A percentile compares a stretch with the other conserved stretches of the same genome.
Evolutionary conservation across 2,329 filamentous ascomycete genomes (phyloP).

Genomic region (Nannizziopsis barbatae): DNA sequence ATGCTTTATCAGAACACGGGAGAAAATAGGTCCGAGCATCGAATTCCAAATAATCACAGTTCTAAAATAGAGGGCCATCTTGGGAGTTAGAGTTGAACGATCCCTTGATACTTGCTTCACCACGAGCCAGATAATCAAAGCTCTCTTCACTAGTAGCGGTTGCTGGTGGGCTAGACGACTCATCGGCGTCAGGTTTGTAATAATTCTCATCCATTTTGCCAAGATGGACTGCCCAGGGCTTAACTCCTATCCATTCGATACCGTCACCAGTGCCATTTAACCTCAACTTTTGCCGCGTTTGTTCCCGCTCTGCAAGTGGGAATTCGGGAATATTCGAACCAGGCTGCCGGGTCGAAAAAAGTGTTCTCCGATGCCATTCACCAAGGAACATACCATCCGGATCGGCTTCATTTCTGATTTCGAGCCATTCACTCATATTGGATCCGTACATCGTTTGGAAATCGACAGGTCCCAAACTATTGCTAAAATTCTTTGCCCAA

Average conservation of each 20-base stretch:
- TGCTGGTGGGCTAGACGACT: constrained; percentile 27
- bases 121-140: constrained; percentile 36
- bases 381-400: constrained; percentile 80
- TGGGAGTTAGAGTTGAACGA: constrained; percentile 1
- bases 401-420: constrained; percentile 56
- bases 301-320: constrained; percentile 37
- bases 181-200: constrained; percentile 9
- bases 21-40: background rate
- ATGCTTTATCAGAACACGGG: constrained; percentile 2
- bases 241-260: constrained; percentile 34
- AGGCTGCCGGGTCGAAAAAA: constrained; percentile 34
- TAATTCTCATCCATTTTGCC: constrained; percentile 10
- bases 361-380: constrained; percentile 69
- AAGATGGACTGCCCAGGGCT: constrained; percentile 19
- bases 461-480: constrained; percentile 44
- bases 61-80: constrained; percentile 5
- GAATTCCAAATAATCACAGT: background rate
- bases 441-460: constrained; percentile 58
- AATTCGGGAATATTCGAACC: constrained; percentile 17
- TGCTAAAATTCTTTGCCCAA: constrained; percentile 84
- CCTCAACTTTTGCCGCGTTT: constrained; percentile 22
- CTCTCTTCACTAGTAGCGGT: constrained; percentile 39
- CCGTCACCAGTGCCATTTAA: constrained; percentile 29
- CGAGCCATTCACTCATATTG: constrained; percentile 55
- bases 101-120: constrained; percentile 34